These are phyloP conservation scores for Aspergillus terreus DNA, from an alignment of 2,329 filamentous ascomycete genomes.

Conservation along the genomic window DNA sequence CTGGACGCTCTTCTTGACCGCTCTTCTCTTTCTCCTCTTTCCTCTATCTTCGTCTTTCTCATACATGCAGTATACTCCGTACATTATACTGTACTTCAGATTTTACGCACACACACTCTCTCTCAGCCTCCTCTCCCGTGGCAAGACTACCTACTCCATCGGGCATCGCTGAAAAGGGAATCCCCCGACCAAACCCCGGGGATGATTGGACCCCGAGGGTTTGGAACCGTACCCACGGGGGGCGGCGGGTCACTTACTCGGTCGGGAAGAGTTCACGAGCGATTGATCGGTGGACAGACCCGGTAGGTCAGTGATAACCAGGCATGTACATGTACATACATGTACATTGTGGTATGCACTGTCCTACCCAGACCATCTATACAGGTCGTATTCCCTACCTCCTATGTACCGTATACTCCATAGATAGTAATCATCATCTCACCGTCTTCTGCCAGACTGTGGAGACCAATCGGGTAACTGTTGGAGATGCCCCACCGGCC, in stretches of 20 bases:
- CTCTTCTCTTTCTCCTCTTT: constrained; percentile 10
- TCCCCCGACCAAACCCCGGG: background rate
- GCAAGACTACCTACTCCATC: background rate
- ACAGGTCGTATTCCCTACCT: too few relatives aligned
- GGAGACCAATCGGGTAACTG: background rate
- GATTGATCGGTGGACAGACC: background rate
- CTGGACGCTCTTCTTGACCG: constrained; percentile 12
- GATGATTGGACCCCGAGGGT: background rate
- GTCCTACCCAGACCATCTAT: too few relatives aligned
- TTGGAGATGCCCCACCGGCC: background rate
- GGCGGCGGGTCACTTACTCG: constrained; percentile 6
- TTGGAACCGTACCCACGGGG: background rate
- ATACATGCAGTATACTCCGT: too few relatives aligned
- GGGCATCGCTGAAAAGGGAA: background rate
- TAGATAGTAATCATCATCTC: too few relatives aligned
- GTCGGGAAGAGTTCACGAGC: constrained; percentile 18
- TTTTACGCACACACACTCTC: too few relatives aligned
- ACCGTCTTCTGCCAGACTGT: background rate
- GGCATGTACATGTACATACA: background rate
- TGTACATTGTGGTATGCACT: too few relatives aligned
- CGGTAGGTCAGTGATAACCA: background rate
- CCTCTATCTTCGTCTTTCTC: too few relatives aligned
- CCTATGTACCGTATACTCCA: too few relatives aligned
- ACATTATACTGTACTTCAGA: background rate
- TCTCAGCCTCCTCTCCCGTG: background rate